Percentiles rank a stretch among this genome's conserved stretches.
phyloP scores from a whole-genome alignment of 2,329 filamentous ascomycete genomes.

The Clarireedia paspali region DNA sequence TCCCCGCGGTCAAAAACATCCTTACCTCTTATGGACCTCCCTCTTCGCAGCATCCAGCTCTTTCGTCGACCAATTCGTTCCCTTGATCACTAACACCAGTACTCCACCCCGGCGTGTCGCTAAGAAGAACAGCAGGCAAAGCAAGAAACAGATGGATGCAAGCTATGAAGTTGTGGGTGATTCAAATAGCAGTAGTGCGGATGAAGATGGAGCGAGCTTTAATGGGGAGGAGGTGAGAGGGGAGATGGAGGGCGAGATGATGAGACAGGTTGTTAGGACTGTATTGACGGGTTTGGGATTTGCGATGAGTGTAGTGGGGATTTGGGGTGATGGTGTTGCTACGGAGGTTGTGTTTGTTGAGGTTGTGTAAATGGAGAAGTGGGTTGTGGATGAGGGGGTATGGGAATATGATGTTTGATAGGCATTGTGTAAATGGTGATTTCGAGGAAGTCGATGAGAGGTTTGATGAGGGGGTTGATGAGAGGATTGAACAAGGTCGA shows the following conservation, averaged over 20 bases:
- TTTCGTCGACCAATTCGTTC: conserved; percentile 32
- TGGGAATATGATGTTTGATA: background rate
- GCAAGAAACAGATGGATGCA: conserved; percentile 47
- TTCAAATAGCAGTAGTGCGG: conserved; percentile 44
- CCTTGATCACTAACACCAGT: conserved; percentile 2
- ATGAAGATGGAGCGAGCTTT: conserved; percentile 35
- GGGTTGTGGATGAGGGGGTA: background rate
- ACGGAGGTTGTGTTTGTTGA: conserved; percentile 22
- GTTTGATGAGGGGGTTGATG: background rate
- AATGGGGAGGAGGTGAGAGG: conserved; percentile 57
- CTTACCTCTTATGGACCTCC: conserved; percentile 83
- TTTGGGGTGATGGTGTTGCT: conserved; percentile 56
- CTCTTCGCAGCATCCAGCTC: conserved; percentile 51
- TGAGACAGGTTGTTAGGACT: conserved; percentile 47
- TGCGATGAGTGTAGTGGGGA: conserved; percentile 52
- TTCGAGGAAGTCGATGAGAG: too few species aligned
- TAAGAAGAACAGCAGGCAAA: conserved; percentile 21
- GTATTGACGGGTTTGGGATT: conserved; percentile 49
- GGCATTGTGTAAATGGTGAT: too few species aligned
- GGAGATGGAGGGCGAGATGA: conserved; percentile 47
- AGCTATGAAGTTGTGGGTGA: conserved; percentile 62
- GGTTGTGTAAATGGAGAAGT: background rate
- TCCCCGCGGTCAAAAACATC: conserved; percentile 67
- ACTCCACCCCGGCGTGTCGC: background rate
- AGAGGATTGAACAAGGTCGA: background rate